Percentiles rank a stretch among this genome's conserved stretches.
Evolutionary conservation across 306 rosid species (phyloP).

Genomic region (Cicer bijugum): DNA sequence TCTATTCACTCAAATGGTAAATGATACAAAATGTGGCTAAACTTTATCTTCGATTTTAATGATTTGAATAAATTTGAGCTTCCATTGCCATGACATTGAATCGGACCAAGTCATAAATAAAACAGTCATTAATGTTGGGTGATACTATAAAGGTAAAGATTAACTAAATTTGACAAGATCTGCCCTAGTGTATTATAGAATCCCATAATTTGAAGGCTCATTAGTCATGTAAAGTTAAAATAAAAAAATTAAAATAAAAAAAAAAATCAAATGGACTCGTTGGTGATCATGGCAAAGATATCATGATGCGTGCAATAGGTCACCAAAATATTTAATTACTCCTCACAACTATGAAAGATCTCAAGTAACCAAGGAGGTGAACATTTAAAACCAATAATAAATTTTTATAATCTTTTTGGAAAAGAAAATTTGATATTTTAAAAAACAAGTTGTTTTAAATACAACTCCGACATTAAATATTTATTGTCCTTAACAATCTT

Average conservation of each 20-base stretch:
- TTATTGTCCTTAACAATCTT: neutral
- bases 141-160: constrained; percentile 12
- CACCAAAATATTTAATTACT: constrained; percentile 17
- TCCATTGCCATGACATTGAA: neutral
- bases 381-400: constrained; percentile 32
- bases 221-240: constrained; percentile 35
- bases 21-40: neutral
- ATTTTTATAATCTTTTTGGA: neutral
- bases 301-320: constrained; percentile 48
- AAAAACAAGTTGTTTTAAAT: too few relatives aligned
- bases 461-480: too few relatives aligned
- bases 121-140: neutral
- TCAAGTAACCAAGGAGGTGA: neutral
- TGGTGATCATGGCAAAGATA: constrained; percentile 42
- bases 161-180: constrained; percentile 15
- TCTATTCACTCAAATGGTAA: neutral
- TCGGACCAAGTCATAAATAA: neutral
- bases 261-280: constrained; percentile 38
- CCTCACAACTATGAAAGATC: constrained; percentile 9
- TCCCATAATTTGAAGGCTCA: constrained; percentile 26
- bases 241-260: too few relatives aligned
- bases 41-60: neutral
- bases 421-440: too few relatives aligned
- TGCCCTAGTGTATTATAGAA: neutral
- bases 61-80: neutral